Conservation (phyloP, 371 early-diverging fungal species). For the Circinella minor region DNA sequence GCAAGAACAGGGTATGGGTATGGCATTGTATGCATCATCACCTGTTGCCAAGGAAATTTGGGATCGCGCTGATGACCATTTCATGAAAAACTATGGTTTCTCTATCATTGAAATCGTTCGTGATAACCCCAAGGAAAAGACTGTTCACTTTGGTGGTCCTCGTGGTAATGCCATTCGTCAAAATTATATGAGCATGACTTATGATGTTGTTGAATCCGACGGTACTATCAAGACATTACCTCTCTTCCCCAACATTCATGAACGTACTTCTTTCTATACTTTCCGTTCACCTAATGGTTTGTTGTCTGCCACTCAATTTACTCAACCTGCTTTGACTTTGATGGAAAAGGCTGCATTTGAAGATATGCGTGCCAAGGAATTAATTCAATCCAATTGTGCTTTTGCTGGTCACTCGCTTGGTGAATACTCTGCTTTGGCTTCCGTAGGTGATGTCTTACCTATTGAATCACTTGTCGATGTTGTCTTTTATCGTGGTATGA, state of each 20-base stretch:
- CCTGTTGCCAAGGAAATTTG: conserved; percentile 87
- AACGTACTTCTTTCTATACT: conserved; percentile 83
- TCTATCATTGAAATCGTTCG: conserved; percentile 95
- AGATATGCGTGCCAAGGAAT: conserved; percentile 89
- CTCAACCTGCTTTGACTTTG: conserved; percentile 91
- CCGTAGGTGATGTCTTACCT: conserved; percentile 89
- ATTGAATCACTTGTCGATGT: conserved; percentile 91
- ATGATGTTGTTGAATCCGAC: conserved; percentile 81
- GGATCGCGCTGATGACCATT: conserved; percentile 92
- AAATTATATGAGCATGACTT: conserved; percentile 91
- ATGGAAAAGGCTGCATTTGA: conserved; percentile 94
- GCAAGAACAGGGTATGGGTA: conserved; percentile 96
- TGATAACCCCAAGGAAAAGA: conserved; percentile 85
- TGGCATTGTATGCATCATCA: conserved; percentile 89
- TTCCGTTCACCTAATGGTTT: conserved; percentile 92
- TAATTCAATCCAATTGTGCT: conserved; percentile 82
- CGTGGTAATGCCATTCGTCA: conserved; percentile 90
- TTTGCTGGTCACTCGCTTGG: conserved; percentile 98
- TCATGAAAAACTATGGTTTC: conserved; percentile 88
- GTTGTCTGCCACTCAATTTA: conserved; percentile 95
- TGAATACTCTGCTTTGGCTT: conserved; percentile 93
- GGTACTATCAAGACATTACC: conserved; percentile 78
- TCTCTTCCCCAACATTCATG: conserved; percentile 90
- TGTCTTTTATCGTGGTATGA: conserved; percentile 97
- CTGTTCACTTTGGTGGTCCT: conserved; percentile 93